Base-by-base conservation (phyloP, 768 basidiomycete species). In the Pleurotus cornucopiae region DNA sequence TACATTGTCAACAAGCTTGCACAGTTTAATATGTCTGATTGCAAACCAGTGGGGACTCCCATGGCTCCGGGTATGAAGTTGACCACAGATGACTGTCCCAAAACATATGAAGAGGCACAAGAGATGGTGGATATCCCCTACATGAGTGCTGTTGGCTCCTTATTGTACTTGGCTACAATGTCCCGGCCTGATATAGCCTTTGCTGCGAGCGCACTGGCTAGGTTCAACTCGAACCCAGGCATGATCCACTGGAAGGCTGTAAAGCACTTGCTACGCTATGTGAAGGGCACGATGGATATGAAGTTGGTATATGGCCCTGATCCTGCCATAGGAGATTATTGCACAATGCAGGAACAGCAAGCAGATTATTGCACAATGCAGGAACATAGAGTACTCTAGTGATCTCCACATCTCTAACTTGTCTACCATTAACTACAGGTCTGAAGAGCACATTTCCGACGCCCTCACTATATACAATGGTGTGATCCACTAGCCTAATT, bases 231-330 rank as follows among this genome's bases (percentile, higher is more conserved):
- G 14, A 62, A 68, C 34, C 67, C 70, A 37, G 69, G 68, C 0
- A 18, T 44, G 6, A 30, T 16, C 0, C 76, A 77, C 60, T 75
- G 72, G 74, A 61, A 66, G 20, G 71, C 71, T 4, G 67, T 70
- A 21, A 71, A 73, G 48, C 69, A 68, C 46, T 45, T 76, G 46
- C 61, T 73, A 18, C 54, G 64, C 13, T 76, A 75, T 56, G 59
- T 76, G 49, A 69, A 69, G 56, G 73, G 75, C 5, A 71, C 73
- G 2, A 39, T 58, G 3, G 60, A 68, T 46, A 57, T 54, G 14
- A 54, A 52, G 23, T 58, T 72, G 37, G 62, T 57, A 9, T 67
- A 62, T 56, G 46, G 54, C 16, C 60, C 55, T 4, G 21, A 54
- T 30, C 41, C 59, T 6, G 11, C 11, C 9, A 11, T 21, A 11